Evolutionary conservation across 2,329 filamentous ascomycete species (phyloP).

Genomic region (Tolypocladium tropicale): DNA sequence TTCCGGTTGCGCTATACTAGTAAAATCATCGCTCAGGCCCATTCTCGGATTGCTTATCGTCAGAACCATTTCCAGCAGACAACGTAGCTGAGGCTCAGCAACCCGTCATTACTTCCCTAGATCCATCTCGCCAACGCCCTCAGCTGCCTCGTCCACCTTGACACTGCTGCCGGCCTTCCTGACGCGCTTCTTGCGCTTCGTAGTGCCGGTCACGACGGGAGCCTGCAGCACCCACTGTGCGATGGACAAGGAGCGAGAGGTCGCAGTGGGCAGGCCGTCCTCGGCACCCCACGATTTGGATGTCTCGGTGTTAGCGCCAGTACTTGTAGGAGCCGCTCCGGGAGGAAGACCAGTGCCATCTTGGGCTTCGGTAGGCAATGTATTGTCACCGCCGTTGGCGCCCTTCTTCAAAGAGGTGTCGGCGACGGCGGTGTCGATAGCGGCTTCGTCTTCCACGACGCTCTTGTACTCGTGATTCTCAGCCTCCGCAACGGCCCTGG

Average conservation of each 20-base stretch:
- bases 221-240: slow-evolving; percentile 59
- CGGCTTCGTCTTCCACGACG: background rate
- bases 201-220: slow-evolving; percentile 28
- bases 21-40: no score
- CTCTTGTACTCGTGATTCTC: background rate
- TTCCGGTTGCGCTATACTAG: no score
- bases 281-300: slow-evolving; percentile 44
- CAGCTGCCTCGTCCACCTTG: background rate
- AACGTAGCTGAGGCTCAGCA: background rate
- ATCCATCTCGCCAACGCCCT: background rate
- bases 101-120: slow-evolving; percentile 1
- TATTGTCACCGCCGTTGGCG: background rate
- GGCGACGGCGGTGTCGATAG: background rate
- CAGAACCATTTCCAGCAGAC: background rate
- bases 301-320: background rate
- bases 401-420: no score
- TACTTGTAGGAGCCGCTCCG: background rate
- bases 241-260: slow-evolving; percentile 59
- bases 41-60: background rate
- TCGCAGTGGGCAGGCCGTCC: slow-evolving; percentile 56
- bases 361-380: no score
- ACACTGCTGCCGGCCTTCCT: slow-evolving; percentile 10
- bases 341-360: background rate
- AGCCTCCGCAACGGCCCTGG: background rate
- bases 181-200: slow-evolving; percentile 26